phyloP scores from a whole-genome alignment of 1,139 yeast species.

The Hyphopichia buzzinii region DNA sequence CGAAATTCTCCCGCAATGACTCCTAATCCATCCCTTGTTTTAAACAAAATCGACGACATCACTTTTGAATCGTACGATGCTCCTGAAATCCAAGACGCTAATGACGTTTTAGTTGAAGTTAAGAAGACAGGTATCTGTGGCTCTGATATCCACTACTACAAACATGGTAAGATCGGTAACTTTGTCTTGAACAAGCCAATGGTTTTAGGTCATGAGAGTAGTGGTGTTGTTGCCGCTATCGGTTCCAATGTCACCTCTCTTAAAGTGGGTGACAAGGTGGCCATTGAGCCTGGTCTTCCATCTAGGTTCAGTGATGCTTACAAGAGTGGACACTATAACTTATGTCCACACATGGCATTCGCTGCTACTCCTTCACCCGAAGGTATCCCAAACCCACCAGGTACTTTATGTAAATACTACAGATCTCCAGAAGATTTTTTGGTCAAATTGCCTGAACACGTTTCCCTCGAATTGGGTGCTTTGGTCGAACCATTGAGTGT shows the following conservation, averaged over 20 bases:
- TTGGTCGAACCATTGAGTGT: slow-evolving; percentile 85
- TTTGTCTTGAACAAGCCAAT: slow-evolving; percentile 62
- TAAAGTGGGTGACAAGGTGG: slow-evolving; percentile 77
- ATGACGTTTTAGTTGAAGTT: slow-evolving; percentile 72
- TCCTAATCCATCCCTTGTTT: slow-evolving; percentile 66
- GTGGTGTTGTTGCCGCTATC: slow-evolving; percentile 68
- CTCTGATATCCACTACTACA: slow-evolving; percentile 80
- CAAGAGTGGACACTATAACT: slow-evolving; percentile 72
- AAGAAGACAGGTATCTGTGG: slow-evolving; percentile 86
- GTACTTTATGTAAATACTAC: slow-evolving; percentile 73
- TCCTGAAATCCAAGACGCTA: slow-evolving; percentile 60
- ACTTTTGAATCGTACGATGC: slow-evolving; percentile 62
- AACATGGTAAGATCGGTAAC: slow-evolving; percentile 76
- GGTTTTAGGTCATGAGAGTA: slow-evolving; percentile 76
- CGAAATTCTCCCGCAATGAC: too few species aligned
- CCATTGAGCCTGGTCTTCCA: slow-evolving; percentile 74
- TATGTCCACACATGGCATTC: slow-evolving; percentile 80
- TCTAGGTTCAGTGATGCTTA: slow-evolving; percentile 73
- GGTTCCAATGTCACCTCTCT: slow-evolving; percentile 60
- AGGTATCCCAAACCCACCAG: slow-evolving; percentile 49
- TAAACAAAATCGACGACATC: slow-evolving; percentile 63
- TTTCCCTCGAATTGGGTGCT: slow-evolving; percentile 83
- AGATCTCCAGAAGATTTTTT: slow-evolving; percentile 82
- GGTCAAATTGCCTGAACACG: slow-evolving; percentile 73
- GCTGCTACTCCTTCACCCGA: slow-evolving; percentile 73